Evolutionary conservation across 345 rosid genomes (phyloP).

Genomic region (Noccaea bulbosa): DNA sequence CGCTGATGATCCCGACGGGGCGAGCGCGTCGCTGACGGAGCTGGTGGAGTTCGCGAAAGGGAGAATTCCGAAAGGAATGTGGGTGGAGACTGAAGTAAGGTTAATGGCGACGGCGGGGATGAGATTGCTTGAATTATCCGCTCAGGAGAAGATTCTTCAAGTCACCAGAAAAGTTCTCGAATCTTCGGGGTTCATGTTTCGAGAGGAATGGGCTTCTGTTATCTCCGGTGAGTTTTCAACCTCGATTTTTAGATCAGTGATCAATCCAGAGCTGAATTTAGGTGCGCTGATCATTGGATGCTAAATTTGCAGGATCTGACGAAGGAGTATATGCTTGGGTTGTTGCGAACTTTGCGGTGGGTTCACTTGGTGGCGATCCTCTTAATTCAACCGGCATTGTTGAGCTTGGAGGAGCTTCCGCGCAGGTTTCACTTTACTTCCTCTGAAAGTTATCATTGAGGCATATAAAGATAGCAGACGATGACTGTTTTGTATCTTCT

Average conservation of each 20-base stretch:
- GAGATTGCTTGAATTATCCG: constrained; percentile 62
- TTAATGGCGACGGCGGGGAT: constrained; percentile 95
- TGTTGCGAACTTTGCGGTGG: constrained; percentile 81
- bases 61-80: constrained; percentile 60
- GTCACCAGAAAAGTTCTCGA: constrained; percentile 60
- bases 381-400: constrained; percentile 80
- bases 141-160: constrained; percentile 60
- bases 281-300: constrained; percentile 19
- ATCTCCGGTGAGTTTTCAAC: constrained; percentile 61
- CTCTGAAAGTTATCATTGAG: not conserved
- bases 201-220: constrained; percentile 82
- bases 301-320: constrained; percentile 64
- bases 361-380: constrained; percentile 88
- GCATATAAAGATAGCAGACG: not conserved
- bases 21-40: constrained; percentile 61
- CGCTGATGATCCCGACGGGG: constrained; percentile 59
- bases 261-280: not conserved
- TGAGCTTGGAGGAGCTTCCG: constrained; percentile 99
- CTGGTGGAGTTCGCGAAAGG: constrained; percentile 70
- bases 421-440: constrained; percentile 63
- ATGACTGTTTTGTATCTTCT: constrained; percentile 5
- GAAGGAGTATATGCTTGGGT: constrained; percentile 98
- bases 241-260: not conserved
- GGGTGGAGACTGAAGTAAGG: constrained; percentile 80
- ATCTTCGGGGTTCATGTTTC: constrained; percentile 69